Conservation (phyloP, 129 eudicot species). For the Gnaphalium uliginosum region DNA sequence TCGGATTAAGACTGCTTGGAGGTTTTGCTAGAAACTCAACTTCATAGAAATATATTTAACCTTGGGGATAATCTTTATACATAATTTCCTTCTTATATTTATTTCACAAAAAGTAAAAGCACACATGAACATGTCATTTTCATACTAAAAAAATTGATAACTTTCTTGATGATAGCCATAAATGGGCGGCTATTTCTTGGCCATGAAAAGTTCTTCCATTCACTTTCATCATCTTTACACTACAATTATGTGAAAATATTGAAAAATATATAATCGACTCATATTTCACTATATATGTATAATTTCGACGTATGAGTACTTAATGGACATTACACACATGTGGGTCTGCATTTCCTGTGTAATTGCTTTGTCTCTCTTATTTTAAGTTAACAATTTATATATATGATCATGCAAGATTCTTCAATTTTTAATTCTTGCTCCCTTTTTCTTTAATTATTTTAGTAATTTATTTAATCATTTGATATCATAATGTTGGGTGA, state of each 20-base stretch:
- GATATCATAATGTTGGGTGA: conserved; percentile 37
- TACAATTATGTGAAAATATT: conserved; percentile 22
- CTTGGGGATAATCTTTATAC: conserved; percentile 10
- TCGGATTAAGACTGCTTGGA: not conserved
- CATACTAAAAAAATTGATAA: conserved; percentile 29
- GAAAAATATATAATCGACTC: not conserved
- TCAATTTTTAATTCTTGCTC: conserved; percentile 30
- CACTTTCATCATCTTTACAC: conserved; percentile 44
- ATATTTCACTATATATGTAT: conserved; percentile 5
- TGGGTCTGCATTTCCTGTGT: conserved; percentile 49
- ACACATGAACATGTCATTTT: conserved; percentile 42
- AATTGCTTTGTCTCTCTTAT: conserved; percentile 41
- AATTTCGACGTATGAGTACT: conserved; percentile 5
- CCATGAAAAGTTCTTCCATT: conserved; percentile 48
- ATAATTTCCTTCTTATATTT: not conserved
- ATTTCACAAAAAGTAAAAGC: conserved; percentile 15
- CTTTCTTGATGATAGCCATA: conserved; percentile 37
- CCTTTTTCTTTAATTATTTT: conserved; percentile 32
- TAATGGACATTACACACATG: conserved; percentile 32
- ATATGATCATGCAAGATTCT: conserved; percentile 71
- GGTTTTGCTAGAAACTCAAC: not conserved
- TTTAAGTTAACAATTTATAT: conserved; percentile 39
- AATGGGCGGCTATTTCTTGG: conserved; percentile 47
- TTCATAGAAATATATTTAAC: conserved; percentile 4
- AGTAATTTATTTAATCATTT: not conserved